phyloP scores from a whole-genome alignment of 768 basidiomycete species.

The Lyophyllum semitale region DNA sequence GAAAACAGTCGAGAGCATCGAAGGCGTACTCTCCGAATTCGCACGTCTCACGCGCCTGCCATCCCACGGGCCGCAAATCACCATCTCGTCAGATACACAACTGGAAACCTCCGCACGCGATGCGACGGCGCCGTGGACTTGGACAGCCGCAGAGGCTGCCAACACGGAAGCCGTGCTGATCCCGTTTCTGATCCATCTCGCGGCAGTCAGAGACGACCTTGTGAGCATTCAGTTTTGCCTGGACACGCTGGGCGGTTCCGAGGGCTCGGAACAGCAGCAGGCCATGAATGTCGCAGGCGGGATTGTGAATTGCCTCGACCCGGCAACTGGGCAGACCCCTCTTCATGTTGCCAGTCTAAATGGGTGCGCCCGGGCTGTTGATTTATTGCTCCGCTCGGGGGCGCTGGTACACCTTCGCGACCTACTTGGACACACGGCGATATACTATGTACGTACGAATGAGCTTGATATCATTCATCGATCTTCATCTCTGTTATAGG shows the following conservation, averaged over 20 bases:
- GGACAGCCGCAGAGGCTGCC: conserved; percentile 75
- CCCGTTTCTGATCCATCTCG: conserved; percentile 79
- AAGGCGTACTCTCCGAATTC: conserved; percentile 67
- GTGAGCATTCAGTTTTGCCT: conserved; percentile 67
- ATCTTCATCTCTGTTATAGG: conserved; percentile 39
- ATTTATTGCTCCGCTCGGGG: conserved; percentile 65
- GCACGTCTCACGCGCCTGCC: conserved; percentile 56
- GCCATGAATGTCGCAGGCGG: conserved; percentile 58
- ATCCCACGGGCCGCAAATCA: conserved; percentile 35
- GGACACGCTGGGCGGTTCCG: conserved; percentile 26
- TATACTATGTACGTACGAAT: conserved; percentile 64
- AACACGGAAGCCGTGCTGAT: conserved; percentile 70
- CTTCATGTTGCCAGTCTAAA: conserved; percentile 79
- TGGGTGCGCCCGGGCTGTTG: conserved; percentile 48
- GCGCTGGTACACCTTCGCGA: conserved; percentile 85
- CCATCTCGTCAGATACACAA: conserved; percentile 34
- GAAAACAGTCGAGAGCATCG: conserved; percentile 59
- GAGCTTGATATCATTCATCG: background rate
- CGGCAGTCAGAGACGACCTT: conserved; percentile 70
- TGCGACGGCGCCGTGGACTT: conserved; percentile 70
- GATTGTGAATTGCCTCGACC: conserved; percentile 71
- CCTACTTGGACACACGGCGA: conserved; percentile 75
- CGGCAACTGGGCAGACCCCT: conserved; percentile 71
- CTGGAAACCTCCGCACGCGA: conserved; percentile 42
- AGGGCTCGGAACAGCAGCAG: conserved; percentile 27